Base-by-base conservation (phyloP, 257 asterid species). In the Scutellaria baicalensis region DNA sequence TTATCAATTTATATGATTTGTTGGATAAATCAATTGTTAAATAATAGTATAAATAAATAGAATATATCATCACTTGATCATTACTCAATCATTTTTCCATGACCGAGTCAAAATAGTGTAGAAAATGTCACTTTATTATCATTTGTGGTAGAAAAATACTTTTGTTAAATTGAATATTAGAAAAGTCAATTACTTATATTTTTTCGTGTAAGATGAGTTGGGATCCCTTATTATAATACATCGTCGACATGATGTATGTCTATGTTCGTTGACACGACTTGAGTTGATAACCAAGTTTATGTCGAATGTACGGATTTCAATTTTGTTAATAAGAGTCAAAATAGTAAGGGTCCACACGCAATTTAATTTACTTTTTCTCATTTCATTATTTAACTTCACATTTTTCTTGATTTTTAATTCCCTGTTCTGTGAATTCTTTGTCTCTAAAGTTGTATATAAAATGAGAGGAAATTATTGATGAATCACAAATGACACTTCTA, bases 271-370 rank as follows among this genome's bases (percentile, higher is more conserved):
- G 68, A 36, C 54, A 20, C 51, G 58, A 39, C 38, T 42, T 39
- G 8, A 5, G 4, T 13, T 14, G n/a, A 33, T 35, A 58, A 36
- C 9, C 20, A 12, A 16, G 5, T 11, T 54, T 10, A 36, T 17
- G 14, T 9, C 11, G 7, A 14, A 44, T 6, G 77, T 73, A 73
- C 61, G 77, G 71, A 63, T 16, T 31, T 18, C 33, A 18, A 59
- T 12, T 18, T 27, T 47, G 45, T 36, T 55, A 12, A n/a, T n/a
- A n/a, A n/a, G n/a, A n/a, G n/a, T n/a, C n/a, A n/a, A 9, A 31
- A 35, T 70, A 1, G 31, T 38, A 5, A 21, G 45, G 78, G 73
- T 50, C 74, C 78, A 74, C 78, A 13, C 74, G 75, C 38, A 50
- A 73, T 23, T n/a, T 35, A 50, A 73, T 23, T n/a, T 35, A 23